Evolutionary conservation across 2,329 filamentous ascomycete genomes (phyloP).

Genomic region (Orbilia oligospora): DNA sequence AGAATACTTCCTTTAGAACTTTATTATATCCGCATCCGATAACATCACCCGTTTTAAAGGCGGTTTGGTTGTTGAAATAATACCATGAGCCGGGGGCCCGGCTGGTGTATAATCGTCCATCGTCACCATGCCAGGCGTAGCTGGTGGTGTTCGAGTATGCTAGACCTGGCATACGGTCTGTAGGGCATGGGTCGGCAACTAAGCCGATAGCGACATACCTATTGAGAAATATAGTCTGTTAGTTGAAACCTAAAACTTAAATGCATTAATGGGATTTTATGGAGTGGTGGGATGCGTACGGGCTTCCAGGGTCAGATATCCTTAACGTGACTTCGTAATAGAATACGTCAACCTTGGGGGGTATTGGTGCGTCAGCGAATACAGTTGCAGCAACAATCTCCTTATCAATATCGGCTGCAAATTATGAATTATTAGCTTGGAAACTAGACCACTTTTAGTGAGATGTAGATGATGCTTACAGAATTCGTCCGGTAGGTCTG

Average conservation of each 20-base stretch:
- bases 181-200: conserved; percentile 43
- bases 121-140: conserved; percentile 55
- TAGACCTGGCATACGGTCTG: conserved; percentile 37
- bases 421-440: background rate
- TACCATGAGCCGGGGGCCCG: conserved; percentile 14
- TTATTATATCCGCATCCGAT: conserved; percentile 47
- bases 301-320: conserved; percentile 14
- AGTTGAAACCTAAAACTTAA: too few relatives aligned
- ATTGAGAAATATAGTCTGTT: background rate
- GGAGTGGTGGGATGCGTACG: conserved; percentile 9
- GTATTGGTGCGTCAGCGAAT: conserved; percentile 40
- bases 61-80: background rate
- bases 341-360: conserved; percentile 44
- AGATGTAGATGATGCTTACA: conserved; percentile 13
- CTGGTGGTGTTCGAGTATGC: conserved; percentile 25
- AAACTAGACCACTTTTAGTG: background rate
- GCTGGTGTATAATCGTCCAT: conserved; percentile 32
- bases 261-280: background rate
- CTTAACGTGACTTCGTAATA: conserved; percentile 39
- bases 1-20: conserved; percentile 31
- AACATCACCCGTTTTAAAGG: conserved; percentile 34
- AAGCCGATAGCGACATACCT: conserved; percentile 44
- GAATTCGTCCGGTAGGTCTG: conserved; percentile 18
- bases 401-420: conserved; percentile 17
- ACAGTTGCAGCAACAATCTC: conserved; percentile 20